Conservation (phyloP, 192 early-diverging fungal species). For the Umbelopsis sp. region DNA sequence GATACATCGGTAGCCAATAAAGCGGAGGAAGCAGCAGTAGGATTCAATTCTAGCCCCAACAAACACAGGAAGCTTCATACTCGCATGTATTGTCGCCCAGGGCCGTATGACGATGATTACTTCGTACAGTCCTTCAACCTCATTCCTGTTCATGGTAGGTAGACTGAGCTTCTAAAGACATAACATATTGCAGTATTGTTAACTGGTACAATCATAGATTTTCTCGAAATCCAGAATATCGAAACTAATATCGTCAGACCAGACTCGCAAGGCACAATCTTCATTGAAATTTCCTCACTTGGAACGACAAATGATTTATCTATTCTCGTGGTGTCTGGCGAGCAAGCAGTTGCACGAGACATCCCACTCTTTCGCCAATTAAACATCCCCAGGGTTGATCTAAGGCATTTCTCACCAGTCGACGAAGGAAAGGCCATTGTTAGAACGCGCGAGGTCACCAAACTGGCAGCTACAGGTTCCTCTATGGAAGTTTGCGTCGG, state of each 20-base stretch:
- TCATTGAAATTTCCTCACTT: not conserved
- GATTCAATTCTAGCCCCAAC: not conserved
- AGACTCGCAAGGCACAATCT: not conserved
- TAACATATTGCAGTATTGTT: not conserved
- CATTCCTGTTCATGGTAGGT: not conserved
- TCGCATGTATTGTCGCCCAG: not conserved
- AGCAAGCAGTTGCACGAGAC: conserved; percentile 3
- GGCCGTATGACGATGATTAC: too few species aligned
- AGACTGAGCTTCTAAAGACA: too few species aligned
- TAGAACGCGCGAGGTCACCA: conserved; percentile 4
- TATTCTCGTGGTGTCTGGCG: not conserved
- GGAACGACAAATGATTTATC: not conserved
- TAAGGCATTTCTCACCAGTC: conserved; percentile 4
- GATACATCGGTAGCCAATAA: not conserved
- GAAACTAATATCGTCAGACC: not conserved
- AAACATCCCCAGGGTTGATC: not conserved
- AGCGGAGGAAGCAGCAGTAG: not conserved
- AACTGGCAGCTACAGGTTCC: not conserved
- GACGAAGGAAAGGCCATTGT: conserved; percentile 1
- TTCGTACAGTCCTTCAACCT: not conserved
- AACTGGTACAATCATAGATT: not conserved
- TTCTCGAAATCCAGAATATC: not conserved
- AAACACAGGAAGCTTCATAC: not conserved
- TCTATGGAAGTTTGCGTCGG: not conserved
- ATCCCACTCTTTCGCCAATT: not conserved